Percentiles rank a stretch among this genome's conserved stretches.
Evolutionary conservation across 441 rosid species (phyloP).

Genomic region (Erysimum cheiri): DNA sequence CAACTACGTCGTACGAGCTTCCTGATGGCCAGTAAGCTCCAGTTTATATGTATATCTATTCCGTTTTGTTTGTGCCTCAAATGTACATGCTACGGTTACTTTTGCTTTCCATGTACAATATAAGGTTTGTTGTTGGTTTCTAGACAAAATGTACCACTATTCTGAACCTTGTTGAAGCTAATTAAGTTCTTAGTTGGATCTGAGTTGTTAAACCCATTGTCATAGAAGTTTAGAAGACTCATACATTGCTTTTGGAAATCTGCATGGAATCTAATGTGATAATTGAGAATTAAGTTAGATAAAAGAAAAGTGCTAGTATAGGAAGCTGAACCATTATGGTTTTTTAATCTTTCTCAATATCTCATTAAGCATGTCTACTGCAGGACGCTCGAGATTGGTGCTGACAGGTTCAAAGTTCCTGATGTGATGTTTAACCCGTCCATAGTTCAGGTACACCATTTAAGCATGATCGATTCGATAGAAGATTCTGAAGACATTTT

Average conservation of each 20-base stretch:
- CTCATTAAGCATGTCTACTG: slow-evolving; percentile 36
- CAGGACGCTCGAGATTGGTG: slow-evolving; percentile 97
- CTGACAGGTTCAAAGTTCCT: slow-evolving; percentile 97
- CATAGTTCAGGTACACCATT: slow-evolving; percentile 69
- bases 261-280: slow-evolving; percentile 2
- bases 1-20: slow-evolving; percentile 97
- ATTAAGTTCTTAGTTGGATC: neutral
- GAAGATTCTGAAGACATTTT: slow-evolving; percentile 4
- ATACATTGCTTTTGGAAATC: slow-evolving; percentile 14
- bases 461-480: neutral
- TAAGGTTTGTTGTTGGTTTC: slow-evolving; percentile 1
- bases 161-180: slow-evolving; percentile 7
- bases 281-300: neutral
- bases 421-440: slow-evolving; percentile 95
- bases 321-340: neutral
- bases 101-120: neutral
- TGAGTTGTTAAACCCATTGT: neutral
- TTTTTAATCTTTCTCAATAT: slow-evolving; percentile 15
- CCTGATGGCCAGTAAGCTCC: slow-evolving; percentile 99
- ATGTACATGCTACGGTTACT: slow-evolving; percentile 8
- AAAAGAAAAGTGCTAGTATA: slow-evolving; percentile 8
- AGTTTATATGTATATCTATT: slow-evolving; percentile 17
- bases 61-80: neutral
- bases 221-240: slow-evolving; percentile 3
- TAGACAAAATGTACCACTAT: neutral